Conservation (phyloP, 2,329 filamentous ascomycete species). For the Diaporthe sp. region DNA sequence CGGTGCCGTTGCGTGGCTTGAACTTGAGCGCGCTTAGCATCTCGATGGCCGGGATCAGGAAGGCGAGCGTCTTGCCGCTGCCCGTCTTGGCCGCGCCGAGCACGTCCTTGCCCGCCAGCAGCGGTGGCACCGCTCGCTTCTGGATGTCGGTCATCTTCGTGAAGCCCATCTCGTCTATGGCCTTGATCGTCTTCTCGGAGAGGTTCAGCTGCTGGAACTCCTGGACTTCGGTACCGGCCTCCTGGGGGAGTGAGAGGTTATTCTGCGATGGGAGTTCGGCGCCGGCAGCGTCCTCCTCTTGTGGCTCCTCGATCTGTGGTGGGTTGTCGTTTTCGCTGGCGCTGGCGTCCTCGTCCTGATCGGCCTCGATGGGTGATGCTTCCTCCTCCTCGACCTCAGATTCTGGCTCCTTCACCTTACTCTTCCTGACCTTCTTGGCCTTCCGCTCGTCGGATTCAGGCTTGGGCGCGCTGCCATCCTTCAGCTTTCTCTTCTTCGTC, state of each 20-base stretch:
- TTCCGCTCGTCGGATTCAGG: slow-evolving; percentile 38
- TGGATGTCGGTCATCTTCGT: slow-evolving; percentile 97
- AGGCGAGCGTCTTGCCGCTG: slow-evolving; percentile 94
- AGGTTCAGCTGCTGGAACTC: slow-evolving; percentile 87
- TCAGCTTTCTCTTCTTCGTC: slow-evolving; percentile 55
- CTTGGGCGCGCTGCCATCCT: slow-evolving; percentile 48
- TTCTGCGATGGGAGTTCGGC: slow-evolving; percentile 54
- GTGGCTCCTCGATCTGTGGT: slow-evolving; percentile 45
- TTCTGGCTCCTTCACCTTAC: slow-evolving; percentile 38
- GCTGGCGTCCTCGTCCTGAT: slow-evolving; percentile 40
- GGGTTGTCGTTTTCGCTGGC: slow-evolving; percentile 38
- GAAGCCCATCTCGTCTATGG: slow-evolving; percentile 92
- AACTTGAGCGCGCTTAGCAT: slow-evolving; percentile 92
- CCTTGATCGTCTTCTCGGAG: slow-evolving; percentile 89
- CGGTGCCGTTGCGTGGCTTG: slow-evolving; percentile 94
- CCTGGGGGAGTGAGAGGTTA: slow-evolving; percentile 66
- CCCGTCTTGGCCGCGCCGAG: slow-evolving; percentile 96
- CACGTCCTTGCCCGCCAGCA: slow-evolving; percentile 91
- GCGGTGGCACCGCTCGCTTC: slow-evolving; percentile 85
- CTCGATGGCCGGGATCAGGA: slow-evolving; percentile 94
- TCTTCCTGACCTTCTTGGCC: slow-evolving; percentile 42
- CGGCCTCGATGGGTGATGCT: slow-evolving; percentile 44
- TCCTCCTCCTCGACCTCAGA: slow-evolving; percentile 40
- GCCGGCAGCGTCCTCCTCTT: slow-evolving; percentile 50
- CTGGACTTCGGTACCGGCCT: slow-evolving; percentile 72